phyloP scores from a whole-genome alignment of 176 grass and related monocot species.

The Tillandsia fasciculata region DNA sequence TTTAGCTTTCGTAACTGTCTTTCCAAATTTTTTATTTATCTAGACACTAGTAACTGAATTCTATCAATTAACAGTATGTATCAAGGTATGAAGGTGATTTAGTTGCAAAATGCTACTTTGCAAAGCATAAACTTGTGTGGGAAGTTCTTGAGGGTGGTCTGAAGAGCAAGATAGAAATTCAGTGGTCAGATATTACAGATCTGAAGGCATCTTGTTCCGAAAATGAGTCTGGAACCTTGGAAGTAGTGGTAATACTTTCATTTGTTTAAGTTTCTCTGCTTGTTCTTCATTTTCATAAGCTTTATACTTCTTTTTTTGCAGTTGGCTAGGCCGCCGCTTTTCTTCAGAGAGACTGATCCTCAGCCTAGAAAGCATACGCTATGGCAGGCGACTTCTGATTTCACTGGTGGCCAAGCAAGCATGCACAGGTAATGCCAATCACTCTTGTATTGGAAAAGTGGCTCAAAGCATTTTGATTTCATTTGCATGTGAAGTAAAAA shows the following conservation, averaged over 20 bases:
- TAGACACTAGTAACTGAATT: conserved; percentile 11
- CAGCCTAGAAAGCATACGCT: conserved; percentile 83
- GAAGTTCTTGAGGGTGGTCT: conserved; percentile 58
- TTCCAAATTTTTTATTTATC: conserved; percentile 16
- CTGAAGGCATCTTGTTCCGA: conserved; percentile 45
- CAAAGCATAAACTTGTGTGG: conserved; percentile 80
- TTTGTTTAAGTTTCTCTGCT: not conserved
- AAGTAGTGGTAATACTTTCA: conserved; percentile 39
- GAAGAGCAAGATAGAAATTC: conserved; percentile 85
- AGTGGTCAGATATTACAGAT: conserved; percentile 65
- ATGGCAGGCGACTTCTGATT: conserved; percentile 69
- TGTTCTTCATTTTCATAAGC: not conserved
- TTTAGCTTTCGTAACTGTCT: not conserved
- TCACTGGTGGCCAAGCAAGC: conserved; percentile 68
- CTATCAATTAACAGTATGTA: conserved; percentile 33
- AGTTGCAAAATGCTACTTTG: conserved; percentile 84
- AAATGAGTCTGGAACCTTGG: conserved; percentile 43
- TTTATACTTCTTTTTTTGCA: conserved; percentile 23
- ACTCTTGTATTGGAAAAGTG: not conserved
- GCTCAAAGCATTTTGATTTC: not conserved
- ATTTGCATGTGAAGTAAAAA: not conserved
- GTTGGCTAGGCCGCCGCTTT: conserved; percentile 60
- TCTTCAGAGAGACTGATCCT: conserved; percentile 78
- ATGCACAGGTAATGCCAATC: conserved; percentile 37
- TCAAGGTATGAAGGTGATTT: conserved; percentile 70